Evolutionary conservation across 1,139 yeast genomes (phyloP).

Genomic region (Saccharomycopsis hybrid): DNA sequence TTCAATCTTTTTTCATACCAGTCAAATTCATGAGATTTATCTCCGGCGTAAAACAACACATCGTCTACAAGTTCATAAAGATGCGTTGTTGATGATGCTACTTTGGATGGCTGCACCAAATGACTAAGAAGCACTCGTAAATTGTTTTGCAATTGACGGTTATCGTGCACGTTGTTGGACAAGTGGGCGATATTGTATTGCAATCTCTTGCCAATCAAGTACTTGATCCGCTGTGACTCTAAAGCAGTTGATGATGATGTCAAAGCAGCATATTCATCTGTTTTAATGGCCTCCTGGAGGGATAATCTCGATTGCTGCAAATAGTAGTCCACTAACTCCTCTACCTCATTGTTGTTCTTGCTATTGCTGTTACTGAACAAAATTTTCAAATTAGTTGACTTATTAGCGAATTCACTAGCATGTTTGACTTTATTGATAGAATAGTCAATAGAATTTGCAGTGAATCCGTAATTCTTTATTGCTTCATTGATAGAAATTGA

Average conservation of each 20-base stretch:
- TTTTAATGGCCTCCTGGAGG: slow-evolving; percentile 24
- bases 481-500: slow-evolving; percentile 40
- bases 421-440: slow-evolving; percentile 47
- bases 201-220: slow-evolving; percentile 55
- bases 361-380: too few relatives aligned
- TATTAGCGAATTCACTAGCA: slow-evolving; percentile 30
- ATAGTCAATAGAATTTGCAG: slow-evolving; percentile 56
- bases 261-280: slow-evolving; percentile 28
- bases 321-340: slow-evolving; percentile 62
- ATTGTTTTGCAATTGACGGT: slow-evolving; percentile 19
- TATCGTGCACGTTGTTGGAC: slow-evolving; percentile 8
- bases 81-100: slow-evolving; percentile 50
- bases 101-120: slow-evolving; percentile 49
- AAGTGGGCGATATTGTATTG: slow-evolving; percentile 39
- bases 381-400: slow-evolving; percentile 38
- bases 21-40: slow-evolving; percentile 73
- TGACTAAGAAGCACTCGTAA: slow-evolving; percentile 44
- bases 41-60: slow-evolving; percentile 73
- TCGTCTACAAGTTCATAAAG: slow-evolving; percentile 78
- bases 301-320: slow-evolving; percentile 49
- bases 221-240: slow-evolving; percentile 34
- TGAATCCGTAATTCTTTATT: slow-evolving; percentile 70
- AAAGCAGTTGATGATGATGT: too few relatives aligned
- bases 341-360: slow-evolving; percentile 27
- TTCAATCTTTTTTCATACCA: slow-evolving; percentile 90